Percentiles rank a stretch among this genome's conserved stretches.
Conservation (phyloP, 176 grass and related monocot genomes). For the Alloteropsis semialata region DNA sequence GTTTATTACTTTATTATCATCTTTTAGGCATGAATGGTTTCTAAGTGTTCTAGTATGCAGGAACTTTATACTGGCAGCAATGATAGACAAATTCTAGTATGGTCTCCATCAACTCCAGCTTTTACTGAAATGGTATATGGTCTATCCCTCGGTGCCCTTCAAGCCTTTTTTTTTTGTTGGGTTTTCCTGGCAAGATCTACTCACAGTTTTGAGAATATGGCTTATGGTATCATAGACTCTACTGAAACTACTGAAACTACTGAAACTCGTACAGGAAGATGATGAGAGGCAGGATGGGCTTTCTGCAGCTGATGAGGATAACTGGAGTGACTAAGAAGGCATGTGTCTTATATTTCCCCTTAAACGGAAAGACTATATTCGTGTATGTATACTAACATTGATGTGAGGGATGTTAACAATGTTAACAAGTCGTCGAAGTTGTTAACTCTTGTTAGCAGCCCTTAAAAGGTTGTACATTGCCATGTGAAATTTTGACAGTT, state of each 20-base stretch:
- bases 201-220: not conserved
- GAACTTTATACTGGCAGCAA: slow-evolving; percentile 97
- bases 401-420: slow-evolving; percentile 1
- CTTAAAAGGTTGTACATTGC: not conserved
- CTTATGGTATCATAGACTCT: no score
- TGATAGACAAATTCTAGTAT: slow-evolving; percentile 96
- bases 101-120: slow-evolving; percentile 66
- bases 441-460: not conserved
- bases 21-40: not conserved
- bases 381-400: slow-evolving; percentile 21
- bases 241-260: not conserved
- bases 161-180: not conserved
- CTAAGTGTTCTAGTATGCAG: slow-evolving; percentile 45
- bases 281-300: slow-evolving; percentile 26
- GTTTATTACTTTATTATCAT: slow-evolving; percentile 24
- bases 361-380: not conserved
- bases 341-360: not conserved
- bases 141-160: not conserved
- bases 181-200: slow-evolving; percentile 15
- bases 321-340: slow-evolving; percentile 70
- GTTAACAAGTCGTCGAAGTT: no score
- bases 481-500: not conserved
- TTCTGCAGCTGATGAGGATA: slow-evolving; percentile 65
- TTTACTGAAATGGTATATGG: slow-evolving; percentile 68
- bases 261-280: slow-evolving; percentile 54